Conservation (phyloP, 2,329 filamentous ascomycete genomes). For the Diaporthe sp. region DNA sequence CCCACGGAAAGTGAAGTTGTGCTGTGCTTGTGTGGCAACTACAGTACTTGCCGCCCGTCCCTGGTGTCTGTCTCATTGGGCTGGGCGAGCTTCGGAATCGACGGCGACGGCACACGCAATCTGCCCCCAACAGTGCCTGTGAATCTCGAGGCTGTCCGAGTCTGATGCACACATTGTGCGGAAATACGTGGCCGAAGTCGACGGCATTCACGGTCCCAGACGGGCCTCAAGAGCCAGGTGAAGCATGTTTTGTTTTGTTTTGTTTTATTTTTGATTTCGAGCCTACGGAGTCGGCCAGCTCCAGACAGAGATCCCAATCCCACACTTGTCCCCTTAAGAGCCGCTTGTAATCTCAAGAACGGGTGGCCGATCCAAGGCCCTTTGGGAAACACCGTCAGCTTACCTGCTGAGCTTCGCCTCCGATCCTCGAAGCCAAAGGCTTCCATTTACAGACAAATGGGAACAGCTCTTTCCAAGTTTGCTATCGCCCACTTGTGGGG, state of each 20-base stretch:
- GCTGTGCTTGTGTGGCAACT: not conserved
- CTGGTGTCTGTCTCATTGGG: not conserved
- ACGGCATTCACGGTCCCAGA: not conserved
- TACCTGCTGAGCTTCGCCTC: conserved; percentile 10
- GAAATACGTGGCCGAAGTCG: not conserved
- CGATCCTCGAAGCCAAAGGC: not conserved
- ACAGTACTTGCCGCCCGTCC: not conserved
- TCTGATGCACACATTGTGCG: no score
- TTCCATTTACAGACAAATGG: not conserved
- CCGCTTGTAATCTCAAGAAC: not conserved
- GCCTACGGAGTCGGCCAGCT: not conserved
- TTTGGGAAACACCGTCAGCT: conserved; percentile 11
- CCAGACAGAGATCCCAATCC: not conserved
- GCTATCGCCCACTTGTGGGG: not conserved
- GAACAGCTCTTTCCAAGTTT: not conserved
- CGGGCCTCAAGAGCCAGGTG: not conserved
- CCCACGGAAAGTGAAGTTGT: not conserved
- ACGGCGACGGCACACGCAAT: not conserved
- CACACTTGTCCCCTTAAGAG: not conserved
- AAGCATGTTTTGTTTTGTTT: conserved; percentile 14
- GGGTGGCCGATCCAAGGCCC: not conserved
- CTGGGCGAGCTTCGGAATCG: not conserved
- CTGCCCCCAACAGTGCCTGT: not conserved
- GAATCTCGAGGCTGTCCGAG: no score
- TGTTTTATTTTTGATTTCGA: conserved; percentile 20